Conservation (phyloP, 306 rosid genomes). For the Nissolia schottii region DNA sequence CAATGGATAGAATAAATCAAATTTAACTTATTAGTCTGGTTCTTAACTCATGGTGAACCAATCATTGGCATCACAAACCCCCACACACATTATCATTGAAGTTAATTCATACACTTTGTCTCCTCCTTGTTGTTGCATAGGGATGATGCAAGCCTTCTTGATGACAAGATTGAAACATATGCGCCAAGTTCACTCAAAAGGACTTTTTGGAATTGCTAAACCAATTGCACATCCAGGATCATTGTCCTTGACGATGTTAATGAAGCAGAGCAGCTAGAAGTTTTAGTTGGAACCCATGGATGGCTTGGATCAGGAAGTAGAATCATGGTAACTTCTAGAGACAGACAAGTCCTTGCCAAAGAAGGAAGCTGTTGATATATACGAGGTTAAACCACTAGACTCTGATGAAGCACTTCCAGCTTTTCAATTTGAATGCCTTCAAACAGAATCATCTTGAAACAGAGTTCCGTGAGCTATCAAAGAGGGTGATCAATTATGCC, state of each 20-base stretch:
- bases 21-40: no score
- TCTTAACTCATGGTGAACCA: no score
- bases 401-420: background rate
- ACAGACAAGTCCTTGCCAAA: background rate
- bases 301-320: background rate
- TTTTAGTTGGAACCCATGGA: background rate
- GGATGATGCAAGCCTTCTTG: background rate
- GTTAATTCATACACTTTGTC: no score
- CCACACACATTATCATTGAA: no score
- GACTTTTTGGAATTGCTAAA: background rate
- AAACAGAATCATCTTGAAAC: background rate
- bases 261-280: background rate
- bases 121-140: background rate
- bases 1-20: no score
- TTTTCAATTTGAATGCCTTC: background rate
- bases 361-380: background rate
- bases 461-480: background rate
- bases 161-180: background rate
- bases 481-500: no score
- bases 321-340: background rate
- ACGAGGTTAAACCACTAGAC: background rate
- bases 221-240: background rate
- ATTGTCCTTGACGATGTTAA: slow-evolving; percentile 6
- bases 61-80: no score
- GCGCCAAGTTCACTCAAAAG: background rate